phyloP scores from a whole-genome alignment of 306 rosid genomes.

The Carpinus viminea region DNA sequence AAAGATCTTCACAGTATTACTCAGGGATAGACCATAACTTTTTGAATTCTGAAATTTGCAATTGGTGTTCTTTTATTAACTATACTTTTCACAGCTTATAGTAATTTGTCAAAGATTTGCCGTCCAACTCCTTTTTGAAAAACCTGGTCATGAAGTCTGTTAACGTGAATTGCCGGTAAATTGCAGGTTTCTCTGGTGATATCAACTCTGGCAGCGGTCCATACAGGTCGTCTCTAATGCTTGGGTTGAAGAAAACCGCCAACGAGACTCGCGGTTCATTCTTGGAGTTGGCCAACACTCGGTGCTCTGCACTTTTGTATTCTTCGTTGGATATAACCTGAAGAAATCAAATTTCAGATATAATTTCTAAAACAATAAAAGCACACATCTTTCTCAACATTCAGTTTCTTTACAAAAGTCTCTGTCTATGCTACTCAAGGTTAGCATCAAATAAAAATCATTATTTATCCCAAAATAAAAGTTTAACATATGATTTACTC shows the following conservation, averaged over 20 bases:
- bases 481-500: too few species aligned
- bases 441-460: too few species aligned
- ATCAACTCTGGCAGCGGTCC: constrained; percentile 84
- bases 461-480: too few species aligned
- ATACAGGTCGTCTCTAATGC: constrained; percentile 43
- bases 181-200: constrained; percentile 47
- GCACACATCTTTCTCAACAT: background rate
- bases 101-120: constrained; percentile 38
- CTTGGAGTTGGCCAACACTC: constrained; percentile 63
- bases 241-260: constrained; percentile 57
- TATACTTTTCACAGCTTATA: constrained; percentile 7
- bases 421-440: too few species aligned
- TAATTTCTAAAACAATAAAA: background rate
- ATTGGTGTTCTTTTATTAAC: too few species aligned
- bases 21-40: too few species aligned
- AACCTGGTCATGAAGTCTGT: constrained; percentile 54
- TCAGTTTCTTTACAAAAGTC: background rate
- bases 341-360: background rate
- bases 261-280: constrained; percentile 51
- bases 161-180: constrained; percentile 45
- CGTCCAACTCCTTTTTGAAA: constrained; percentile 61
- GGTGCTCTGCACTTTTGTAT: constrained; percentile 72
- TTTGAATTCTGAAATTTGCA: too few species aligned
- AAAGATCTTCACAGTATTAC: too few species aligned
- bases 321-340: constrained; percentile 64